Evolutionary conservation across 352 stramenopile species (phyloP), one percentile per base, ranked within the genome.

Genomic region (Pilasporangium apinafurcum): DNA sequence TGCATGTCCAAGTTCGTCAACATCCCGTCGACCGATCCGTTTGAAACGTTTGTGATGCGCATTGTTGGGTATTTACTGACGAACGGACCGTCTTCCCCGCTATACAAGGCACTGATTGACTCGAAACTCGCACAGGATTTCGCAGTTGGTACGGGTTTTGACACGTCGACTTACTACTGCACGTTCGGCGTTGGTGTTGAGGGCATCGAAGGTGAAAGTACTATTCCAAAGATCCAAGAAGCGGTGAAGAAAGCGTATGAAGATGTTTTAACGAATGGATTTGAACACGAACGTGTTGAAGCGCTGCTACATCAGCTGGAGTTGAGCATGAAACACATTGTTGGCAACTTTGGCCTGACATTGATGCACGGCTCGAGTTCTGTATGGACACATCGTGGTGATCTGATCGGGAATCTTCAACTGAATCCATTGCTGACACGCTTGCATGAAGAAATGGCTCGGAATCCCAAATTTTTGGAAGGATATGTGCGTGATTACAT

Each of bases 21-120:
- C 18, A 56, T 92, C 12, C 51, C 60, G 17, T 81, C 74, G 27
- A 90, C 77, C 0, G 76, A 92, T 40, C 58, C 71, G 20, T 92
- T 89, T 51, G 36, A 72, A 32, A 87, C 73, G 33, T 88, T 92
- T 40, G 72, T 89, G 47, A 61, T 87, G 56, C 78, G 81, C 35
- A 72, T 92, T 14, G 59, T 89, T n/a, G 62, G 68, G 17, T 89
- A 87, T 48, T 52, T 92, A 41, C 61, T 92, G 5, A 84, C 76
- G 12, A 84, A 87, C 59, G 81, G 81, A 1, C 73, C 81, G 26
- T 84, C 81, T 13, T 87, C 81, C 46, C 70, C 70, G n/a, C 53
- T 92, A 36, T 92, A 84, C 54, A 87, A 89, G 59, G 73, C 73
- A 8, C 54, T 92, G 30, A 91, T 92, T 30, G 74, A 86, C 37